Evolutionary conservation across 129 eudicot genomes (phyloP).

Genomic region (Flaveria sonorensis): DNA sequence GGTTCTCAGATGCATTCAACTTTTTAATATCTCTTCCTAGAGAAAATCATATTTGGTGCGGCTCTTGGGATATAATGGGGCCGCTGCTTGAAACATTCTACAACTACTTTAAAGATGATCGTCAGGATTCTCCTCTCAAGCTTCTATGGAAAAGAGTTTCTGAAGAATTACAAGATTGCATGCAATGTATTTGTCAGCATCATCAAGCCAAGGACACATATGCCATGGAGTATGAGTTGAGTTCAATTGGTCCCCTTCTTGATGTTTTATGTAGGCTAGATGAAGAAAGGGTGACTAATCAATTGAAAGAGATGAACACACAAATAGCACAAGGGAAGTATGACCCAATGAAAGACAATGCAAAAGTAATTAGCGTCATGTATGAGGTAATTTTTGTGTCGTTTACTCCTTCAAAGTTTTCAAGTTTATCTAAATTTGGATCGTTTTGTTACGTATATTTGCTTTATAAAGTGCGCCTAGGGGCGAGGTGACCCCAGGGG

Average conservation of each 20-base stretch:
- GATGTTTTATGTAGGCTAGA: conserved; percentile 65
- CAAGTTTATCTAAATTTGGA: not conserved
- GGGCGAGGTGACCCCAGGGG: no score
- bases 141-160: conserved; percentile 74
- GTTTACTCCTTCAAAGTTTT: not conserved
- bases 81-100: conserved; percentile 89
- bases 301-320: conserved; percentile 60
- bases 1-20: conserved; percentile 92
- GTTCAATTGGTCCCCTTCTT: conserved; percentile 73
- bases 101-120: conserved; percentile 67
- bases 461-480: no score
- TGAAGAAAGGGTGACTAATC: conserved; percentile 76
- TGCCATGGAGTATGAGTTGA: conserved; percentile 63
- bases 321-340: conserved; percentile 51
- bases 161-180: conserved; percentile 70
- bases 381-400: conserved; percentile 62
- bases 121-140: conserved; percentile 72
- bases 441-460: not conserved
- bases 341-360: conserved; percentile 51
- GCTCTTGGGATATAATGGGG: conserved; percentile 81
- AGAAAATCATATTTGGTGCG: conserved; percentile 82
- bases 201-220: conserved; percentile 90
- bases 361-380: conserved; percentile 71
- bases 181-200: conserved; percentile 82
- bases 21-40: conserved; percentile 56